These are phyloP conservation scores for Wickerhamomyces ciferrii DNA, from an alignment of 805 yeast genomes.

Conservation along the genomic window DNA sequence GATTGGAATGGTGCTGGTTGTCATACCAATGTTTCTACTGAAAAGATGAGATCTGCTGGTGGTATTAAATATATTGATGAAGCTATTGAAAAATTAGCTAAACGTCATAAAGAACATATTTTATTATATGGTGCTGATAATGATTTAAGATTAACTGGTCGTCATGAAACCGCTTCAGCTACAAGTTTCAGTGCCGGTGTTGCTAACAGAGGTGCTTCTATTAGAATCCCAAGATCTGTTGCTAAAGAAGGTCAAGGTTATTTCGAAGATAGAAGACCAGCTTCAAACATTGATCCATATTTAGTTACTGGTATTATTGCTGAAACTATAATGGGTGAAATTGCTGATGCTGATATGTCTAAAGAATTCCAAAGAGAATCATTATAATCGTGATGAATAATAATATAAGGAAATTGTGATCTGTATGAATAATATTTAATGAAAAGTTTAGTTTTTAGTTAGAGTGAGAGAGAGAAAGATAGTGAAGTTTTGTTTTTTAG, in stretches of 20 bases:
- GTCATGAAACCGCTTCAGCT: constrained; percentile 97
- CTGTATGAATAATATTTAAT: neutral
- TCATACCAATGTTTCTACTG: constrained; percentile 97
- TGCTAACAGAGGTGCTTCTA: constrained; percentile 99
- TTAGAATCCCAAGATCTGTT: constrained; percentile 98
- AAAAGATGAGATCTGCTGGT: constrained; percentile 86
- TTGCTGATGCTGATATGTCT: constrained; percentile 92
- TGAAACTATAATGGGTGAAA: constrained; percentile 93
- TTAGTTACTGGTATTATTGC: constrained; percentile 97
- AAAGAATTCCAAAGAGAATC: constrained; percentile 82
- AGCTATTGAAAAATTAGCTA: constrained; percentile 88
- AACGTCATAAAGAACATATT: constrained; percentile 96
- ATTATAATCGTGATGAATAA: too few species aligned
- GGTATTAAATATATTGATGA: constrained; percentile 93
- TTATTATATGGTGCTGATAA: constrained; percentile 93
- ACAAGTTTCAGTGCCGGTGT: constrained; percentile 92
- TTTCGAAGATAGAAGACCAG: constrained; percentile 99
- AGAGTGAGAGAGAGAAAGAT: too few species aligned
- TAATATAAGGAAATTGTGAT: too few species aligned
- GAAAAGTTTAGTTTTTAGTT: neutral
- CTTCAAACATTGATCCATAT: constrained; percentile 98
- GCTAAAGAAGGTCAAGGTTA: constrained; percentile 97
- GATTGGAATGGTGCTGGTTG: constrained; percentile 99
- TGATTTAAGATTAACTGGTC: constrained; percentile 93
- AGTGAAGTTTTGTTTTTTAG: too few species aligned